Conservation (phyloP, 129 eudicot genomes). For the Centella asiatica region DNA sequence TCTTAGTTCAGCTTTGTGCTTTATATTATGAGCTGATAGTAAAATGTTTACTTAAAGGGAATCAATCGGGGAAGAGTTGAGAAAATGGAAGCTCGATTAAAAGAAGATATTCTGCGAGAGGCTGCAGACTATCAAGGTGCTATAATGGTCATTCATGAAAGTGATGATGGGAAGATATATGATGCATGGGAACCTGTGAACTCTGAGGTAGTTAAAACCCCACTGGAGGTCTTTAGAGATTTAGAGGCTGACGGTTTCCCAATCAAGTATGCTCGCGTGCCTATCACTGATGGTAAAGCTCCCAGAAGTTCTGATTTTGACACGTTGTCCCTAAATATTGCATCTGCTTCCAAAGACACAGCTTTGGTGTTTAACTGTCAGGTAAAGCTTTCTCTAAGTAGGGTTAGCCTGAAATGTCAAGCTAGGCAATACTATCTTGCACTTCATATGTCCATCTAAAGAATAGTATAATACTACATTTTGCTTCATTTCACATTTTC, state of each 20-base stretch:
- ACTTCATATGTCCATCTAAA: neutral
- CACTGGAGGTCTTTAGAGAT: slow-evolving; percentile 73
- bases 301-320: slow-evolving; percentile 96
- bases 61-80: slow-evolving; percentile 92
- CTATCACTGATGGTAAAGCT: slow-evolving; percentile 96
- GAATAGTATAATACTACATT: too few species aligned
- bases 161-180: slow-evolving; percentile 66
- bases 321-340: slow-evolving; percentile 64
- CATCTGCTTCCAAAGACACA: slow-evolving; percentile 75
- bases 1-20: neutral
- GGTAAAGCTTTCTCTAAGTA: slow-evolving; percentile 27
- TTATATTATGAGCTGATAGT: slow-evolving; percentile 9
- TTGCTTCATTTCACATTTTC: neutral
- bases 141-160: slow-evolving; percentile 91
- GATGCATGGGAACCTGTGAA: slow-evolving; percentile 90
- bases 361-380: slow-evolving; percentile 94
- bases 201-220: slow-evolving; percentile 65
- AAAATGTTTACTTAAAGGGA: slow-evolving; percentile 44
- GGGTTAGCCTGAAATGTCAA: neutral
- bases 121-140: slow-evolving; percentile 74
- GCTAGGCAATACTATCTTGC: slow-evolving; percentile 3
- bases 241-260: slow-evolving; percentile 74
- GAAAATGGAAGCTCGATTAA: slow-evolving; percentile 86
- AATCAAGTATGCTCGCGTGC: slow-evolving; percentile 87
- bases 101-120: slow-evolving; percentile 83